Base-by-base conservation (phyloP, 2,329 filamentous ascomycete genomes). In the Colletotrichum sp. region DNA sequence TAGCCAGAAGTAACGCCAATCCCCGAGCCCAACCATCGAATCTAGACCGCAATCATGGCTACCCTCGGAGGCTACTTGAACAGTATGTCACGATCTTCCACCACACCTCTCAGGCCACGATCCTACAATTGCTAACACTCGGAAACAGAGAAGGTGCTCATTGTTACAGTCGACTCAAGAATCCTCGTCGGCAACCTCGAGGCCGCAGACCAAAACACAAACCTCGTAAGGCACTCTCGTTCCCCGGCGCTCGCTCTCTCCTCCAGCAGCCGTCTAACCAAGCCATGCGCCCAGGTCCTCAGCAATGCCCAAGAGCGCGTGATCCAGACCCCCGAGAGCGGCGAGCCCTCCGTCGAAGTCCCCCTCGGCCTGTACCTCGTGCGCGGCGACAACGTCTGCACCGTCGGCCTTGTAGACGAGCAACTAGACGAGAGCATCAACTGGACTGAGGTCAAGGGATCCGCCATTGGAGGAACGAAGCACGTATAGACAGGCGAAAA, bases 141-240 rank as follows among this genome's bases (percentile, higher is more conserved):
- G 77, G 24, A 55, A 71, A 71, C 73, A 98, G 97, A 98, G 87
- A 98, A 95, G 86, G 95, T 99, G 80, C 90, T 96, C 75, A 94
- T 99, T 82, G 91, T 99, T 78, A 99, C 97, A 32, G 94, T 95
- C 80, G 97, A 99, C 86, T 97, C 96, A 68, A 94, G 96, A 81
- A 98, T 95, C 63, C 88, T 96, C 26, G 90, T 95, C 77, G 97
- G 97, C 76, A 96, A 90, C 4, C 92, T 99, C 70, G 89, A 96
- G 65, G 95, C 95, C 60, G 96, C 94, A 83, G 97, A 99, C 85
- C 94, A 98, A 85, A 92, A 94, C 81, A 99, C 97, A 79, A 99
- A 99, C 86, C 88, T 99, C 78, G 92, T 93, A 85, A 77, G 87
- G 79, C 28, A n/a, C 59, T 39, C 24, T 34, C n/a, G 10, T n/a